Evolutionary conservation across 768 basidiomycete species (phyloP), one percentile per base, ranked within the genome.

Genomic region (Harrya chromipes): DNA sequence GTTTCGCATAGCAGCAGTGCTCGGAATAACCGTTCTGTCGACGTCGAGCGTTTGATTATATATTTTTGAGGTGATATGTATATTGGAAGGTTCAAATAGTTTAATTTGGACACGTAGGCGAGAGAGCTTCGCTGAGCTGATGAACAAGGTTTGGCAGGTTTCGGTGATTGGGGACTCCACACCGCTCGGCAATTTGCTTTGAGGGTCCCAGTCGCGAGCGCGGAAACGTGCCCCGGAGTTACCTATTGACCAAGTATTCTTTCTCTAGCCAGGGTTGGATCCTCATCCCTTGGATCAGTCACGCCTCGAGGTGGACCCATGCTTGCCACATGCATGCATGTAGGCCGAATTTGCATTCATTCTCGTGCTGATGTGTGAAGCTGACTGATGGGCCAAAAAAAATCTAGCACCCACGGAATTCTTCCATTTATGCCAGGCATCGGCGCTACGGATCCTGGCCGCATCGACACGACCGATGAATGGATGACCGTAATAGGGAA

Each of bases 241-340:
- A 55, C 53, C 43, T 53, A 46, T 55, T 21, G 19, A 49, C 40
- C 49, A 21, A 40, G 46, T 53, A 45, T 40, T 46, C 29, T 50
- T 49, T 33, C 38, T 52, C 27, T 42, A 8, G 52, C 48, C 58
- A 58, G 53, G 54, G 49, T 39, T 66, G 64, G 61, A 67, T 66
- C 61, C 64, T 66, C 63, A 57, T 36, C 40, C 49, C 55, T 67
- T 50, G 2, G 46, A 68, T 67, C 68, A 64, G 56, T 69, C 68
- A 66, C 65, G 43, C 64, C 66, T 67, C 66, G 64, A 68, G 65
- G 65, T 55, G 56, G 61, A 58, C 46, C 61, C 65, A 56, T 69
- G 66, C 57, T 55, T 52, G 49, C 63, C 67, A 67, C 68, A 63
- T 63, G 66, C 55, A 56, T 47, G 42, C 55, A 41, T 24, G 31